These are phyloP conservation scores for Diversispora eburnea DNA, from an alignment of 192 early-diverging fungal species.

Conservation along the genomic window DNA sequence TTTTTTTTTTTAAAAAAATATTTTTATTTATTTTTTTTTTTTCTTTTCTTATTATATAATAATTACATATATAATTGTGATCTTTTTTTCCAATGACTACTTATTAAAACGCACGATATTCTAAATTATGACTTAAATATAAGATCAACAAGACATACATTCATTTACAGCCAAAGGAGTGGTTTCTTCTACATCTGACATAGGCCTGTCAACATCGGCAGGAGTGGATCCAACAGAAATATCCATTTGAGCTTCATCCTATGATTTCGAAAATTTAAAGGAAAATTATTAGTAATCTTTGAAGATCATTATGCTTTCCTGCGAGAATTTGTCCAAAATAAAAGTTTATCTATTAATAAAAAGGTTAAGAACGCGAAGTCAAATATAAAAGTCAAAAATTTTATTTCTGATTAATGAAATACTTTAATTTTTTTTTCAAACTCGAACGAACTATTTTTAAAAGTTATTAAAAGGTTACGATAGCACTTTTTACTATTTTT, in stretches of 20 bases:
- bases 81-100: neutral
- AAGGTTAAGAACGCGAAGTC: neutral
- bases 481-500: no score
- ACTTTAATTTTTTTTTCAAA: no score
- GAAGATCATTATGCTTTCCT: neutral
- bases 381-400: neutral
- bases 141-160: neutral
- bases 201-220: slow-evolving; percentile 31
- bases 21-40: no score
- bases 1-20: no score
- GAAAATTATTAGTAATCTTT: slow-evolving; percentile 15
- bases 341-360: neutral
- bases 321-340: neutral
- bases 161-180: slow-evolving; percentile 28
- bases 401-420: no score
- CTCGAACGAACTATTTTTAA: no score
- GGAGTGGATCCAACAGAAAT: slow-evolving; percentile 31
- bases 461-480: no score
- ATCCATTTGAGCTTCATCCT: slow-evolving; percentile 37
- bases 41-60: no score
- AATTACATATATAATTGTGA: no score
- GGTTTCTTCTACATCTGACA: slow-evolving; percentile 33
- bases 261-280: neutral
- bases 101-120: neutral
- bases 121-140: neutral